Evolutionary conservation across 176 grass and related monocot genomes (phyloP).

Genomic region (Poa annua): DNA sequence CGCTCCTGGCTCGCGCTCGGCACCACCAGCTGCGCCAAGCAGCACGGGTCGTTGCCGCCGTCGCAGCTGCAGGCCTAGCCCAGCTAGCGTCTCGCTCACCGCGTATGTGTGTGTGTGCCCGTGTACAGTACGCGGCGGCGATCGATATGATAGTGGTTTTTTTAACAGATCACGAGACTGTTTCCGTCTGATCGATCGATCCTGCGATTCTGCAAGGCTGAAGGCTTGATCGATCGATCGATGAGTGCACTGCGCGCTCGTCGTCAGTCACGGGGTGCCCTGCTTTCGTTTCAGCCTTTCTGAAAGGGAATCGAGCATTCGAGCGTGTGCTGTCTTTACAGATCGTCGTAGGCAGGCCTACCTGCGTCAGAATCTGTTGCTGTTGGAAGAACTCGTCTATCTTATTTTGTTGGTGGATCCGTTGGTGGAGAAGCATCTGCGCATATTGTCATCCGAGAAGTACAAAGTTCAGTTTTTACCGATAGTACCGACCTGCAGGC

Average conservation of each 20-base stretch:
- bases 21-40: background rate
- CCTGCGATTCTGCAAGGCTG: slow-evolving; percentile 1
- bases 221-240: background rate
- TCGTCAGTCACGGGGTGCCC: background rate
- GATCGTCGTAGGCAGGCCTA: slow-evolving; percentile 17
- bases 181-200: background rate
- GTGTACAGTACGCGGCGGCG: slow-evolving; percentile 15
- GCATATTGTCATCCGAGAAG: background rate
- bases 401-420: no score
- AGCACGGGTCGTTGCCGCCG: background rate
- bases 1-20: slow-evolving; percentile 54
- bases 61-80: background rate
- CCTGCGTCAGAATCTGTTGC: slow-evolving; percentile 2
- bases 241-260: slow-evolving; percentile 4
- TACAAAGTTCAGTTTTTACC: background rate
- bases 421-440: background rate
- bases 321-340: slow-evolving; percentile 37
- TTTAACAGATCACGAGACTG: background rate
- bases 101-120: background rate
- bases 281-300: slow-evolving; percentile 1
- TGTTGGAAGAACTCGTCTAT: background rate
- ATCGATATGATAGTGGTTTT: background rate
- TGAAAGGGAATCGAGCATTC: slow-evolving; percentile 36
- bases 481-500: background rate
- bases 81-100: background rate